phyloP scores from a whole-genome alignment of 805 yeast species.

The Starmerella ratchasimensis region DNA sequence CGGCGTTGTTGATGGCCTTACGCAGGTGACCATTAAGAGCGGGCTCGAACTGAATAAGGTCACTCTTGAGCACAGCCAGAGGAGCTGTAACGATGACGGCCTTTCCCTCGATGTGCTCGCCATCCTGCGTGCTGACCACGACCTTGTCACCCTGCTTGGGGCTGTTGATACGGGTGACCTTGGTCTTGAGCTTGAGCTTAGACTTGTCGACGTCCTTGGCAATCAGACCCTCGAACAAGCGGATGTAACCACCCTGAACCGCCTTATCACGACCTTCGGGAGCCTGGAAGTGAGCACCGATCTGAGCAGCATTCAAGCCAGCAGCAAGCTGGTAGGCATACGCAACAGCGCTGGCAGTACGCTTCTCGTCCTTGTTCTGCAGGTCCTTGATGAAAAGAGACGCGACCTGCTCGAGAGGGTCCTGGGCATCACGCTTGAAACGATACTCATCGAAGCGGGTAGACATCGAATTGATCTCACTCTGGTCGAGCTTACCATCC shows the following conservation, averaged over 20 bases:
- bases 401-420: conserved; percentile 13
- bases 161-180: conserved; percentile 12
- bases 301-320: conserved; percentile 9
- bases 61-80: conserved; percentile 17
- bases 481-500: conserved; percentile 15
- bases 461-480: conserved; percentile 6
- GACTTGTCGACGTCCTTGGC: conserved; percentile 14
- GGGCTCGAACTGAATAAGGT: conserved; percentile 17
- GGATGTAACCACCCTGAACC: conserved; percentile 18
- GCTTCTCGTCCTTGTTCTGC: conserved; percentile 9
- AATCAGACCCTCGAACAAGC: conserved; percentile 11
- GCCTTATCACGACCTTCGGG: conserved; percentile 21
- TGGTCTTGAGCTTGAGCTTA: conserved; percentile 12
- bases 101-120: conserved; percentile 16
- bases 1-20: conserved; percentile 12
- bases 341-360: conserved; percentile 10
- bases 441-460: conserved; percentile 15
- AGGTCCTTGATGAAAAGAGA: conserved; percentile 7
- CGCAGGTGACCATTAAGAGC: conserved; percentile 10
- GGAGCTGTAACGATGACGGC: conserved; percentile 23
- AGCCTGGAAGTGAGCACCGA: conserved; percentile 9
- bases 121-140: conserved; percentile 13
- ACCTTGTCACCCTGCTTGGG: conserved; percentile 13
- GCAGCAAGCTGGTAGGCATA: conserved; percentile 8
- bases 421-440: conserved; percentile 5